Evolutionary conservation across 176 grass and related monocot genomes (phyloP), one percentile per base, ranked within the genome.

Genomic region (Bromus sterilis): DNA sequence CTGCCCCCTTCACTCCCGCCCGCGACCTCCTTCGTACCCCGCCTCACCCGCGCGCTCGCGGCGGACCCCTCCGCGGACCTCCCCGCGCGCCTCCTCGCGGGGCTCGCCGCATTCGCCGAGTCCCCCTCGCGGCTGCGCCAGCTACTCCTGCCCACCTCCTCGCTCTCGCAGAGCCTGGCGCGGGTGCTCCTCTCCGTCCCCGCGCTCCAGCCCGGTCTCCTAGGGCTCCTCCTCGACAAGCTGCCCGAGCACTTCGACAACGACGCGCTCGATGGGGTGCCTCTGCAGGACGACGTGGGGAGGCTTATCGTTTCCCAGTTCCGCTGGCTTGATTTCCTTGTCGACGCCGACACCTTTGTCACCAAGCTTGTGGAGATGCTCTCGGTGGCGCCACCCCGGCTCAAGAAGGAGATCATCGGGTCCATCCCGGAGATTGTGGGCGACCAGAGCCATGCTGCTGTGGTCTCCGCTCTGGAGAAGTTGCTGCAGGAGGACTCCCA

Each of bases 331-430:
- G 89, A 97, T 89, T 94, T 94, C 74, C 87, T 97, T 28, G 83
- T 85, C 3, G 89, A 97, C 6, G 87, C 92, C 4, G 79, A 91
- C 5, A 68, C 73, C 14, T 97, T 97, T 25, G 58, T 89, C 6
- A 71, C 75, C 26, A 94, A 87, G 78, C 91, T 97, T 21, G 80
- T 97, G n/a, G 89, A 97, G 33, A 62, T 97, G 33, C 80, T 97
- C n/a, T 97, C 94, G n/a, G 86, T 97, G 15, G 89, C 89, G 4
- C 94, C 94, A 4, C 84, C 77, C 20, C 84, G 85, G 66, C 80
- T 97, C 6, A 97, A 97, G 87, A 94, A 90, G 83, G 92, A 97
- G 83, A 97, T 97, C 72, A 89, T 97, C 53, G 94, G 94, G 18
- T 92, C 92, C 2, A 87, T 97, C 12, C 94, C 92, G 5, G 94